Evolutionary conservation across 305 asterid genomes (phyloP).

Genomic region (Fraxinus sp.): DNA sequence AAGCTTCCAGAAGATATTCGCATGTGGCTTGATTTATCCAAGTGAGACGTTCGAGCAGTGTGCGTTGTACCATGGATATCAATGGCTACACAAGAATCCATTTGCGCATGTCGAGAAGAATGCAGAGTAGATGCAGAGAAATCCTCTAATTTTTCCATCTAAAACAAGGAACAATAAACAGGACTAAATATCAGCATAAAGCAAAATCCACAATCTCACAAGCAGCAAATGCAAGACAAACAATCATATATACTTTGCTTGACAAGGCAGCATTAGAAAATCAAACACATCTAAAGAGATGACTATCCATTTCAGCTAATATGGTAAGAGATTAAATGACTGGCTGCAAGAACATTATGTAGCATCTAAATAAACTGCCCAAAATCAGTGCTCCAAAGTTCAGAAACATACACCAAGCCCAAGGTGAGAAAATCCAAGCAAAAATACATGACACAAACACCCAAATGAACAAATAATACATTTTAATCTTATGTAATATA

Average conservation of each 20-base stretch:
- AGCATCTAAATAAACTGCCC: neutral
- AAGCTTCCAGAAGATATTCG: conserved; percentile 50
- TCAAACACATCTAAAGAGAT: neutral
- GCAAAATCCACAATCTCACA: neutral
- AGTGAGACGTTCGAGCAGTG: conserved; percentile 49
- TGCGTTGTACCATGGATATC: conserved; percentile 49
- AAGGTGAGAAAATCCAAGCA: neutral
- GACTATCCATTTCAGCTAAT: neutral
- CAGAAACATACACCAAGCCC: neutral
- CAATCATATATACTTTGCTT: neutral
- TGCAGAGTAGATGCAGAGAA: conserved; percentile 52
- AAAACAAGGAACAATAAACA: conserved; percentile 20
- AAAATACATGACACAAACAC: neutral
- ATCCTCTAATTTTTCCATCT: conserved; percentile 81
- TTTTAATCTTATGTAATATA: neutral
- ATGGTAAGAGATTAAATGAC: neutral
- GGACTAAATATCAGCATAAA: conserved; percentile 17
- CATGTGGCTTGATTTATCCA: conserved; percentile 54
- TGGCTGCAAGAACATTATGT: neutral
- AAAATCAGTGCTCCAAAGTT: neutral
- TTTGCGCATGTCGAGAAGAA: conserved; percentile 48
- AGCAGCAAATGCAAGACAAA: conserved; percentile 5
- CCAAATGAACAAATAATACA: neutral
- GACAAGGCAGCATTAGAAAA: neutral
- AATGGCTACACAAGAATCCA: conserved; percentile 40